Evolutionary conservation across 2,329 filamentous ascomycete genomes (phyloP).

Genomic region (Alternaria gansuensis): DNA sequence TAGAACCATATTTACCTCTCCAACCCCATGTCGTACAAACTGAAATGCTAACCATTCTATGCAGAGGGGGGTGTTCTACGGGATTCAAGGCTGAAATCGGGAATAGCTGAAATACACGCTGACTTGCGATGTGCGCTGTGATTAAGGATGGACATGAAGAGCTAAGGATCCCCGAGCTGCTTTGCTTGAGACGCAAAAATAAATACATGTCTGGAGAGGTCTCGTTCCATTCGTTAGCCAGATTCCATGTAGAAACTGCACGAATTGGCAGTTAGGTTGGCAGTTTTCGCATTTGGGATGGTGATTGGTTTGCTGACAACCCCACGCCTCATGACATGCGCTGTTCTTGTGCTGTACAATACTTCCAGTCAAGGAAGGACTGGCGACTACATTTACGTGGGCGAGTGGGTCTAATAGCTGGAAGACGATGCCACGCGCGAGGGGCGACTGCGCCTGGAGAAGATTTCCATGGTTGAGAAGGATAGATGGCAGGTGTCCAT

Average conservation of each 20-base stretch:
- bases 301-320: conserved; percentile 7
- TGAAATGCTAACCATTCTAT: background rate
- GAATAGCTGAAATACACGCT: background rate
- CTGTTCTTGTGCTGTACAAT: conserved; percentile 21
- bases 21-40: background rate
- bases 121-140: background rate
- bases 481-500: background rate
- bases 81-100: background rate
- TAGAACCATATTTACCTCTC: background rate
- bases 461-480: background rate
- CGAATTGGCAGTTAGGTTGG: conserved; percentile 1
- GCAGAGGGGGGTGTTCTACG: background rate
- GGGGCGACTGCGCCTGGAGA: background rate
- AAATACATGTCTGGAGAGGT: background rate
- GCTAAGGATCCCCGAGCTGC: background rate
- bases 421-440: conserved; percentile 8
- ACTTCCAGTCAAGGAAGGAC: conserved; percentile 6
- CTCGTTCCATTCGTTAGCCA: background rate
- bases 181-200: background rate
- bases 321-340: conserved; percentile 11
- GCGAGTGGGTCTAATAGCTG: conserved; percentile 14
- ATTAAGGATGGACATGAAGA: background rate
- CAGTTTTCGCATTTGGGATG: background rate
- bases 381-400: conserved; percentile 5
- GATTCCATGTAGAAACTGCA: background rate